Base-by-base conservation (phyloP, 2,329 filamentous ascomycete genomes). In the Huntiella decipiens region DNA sequence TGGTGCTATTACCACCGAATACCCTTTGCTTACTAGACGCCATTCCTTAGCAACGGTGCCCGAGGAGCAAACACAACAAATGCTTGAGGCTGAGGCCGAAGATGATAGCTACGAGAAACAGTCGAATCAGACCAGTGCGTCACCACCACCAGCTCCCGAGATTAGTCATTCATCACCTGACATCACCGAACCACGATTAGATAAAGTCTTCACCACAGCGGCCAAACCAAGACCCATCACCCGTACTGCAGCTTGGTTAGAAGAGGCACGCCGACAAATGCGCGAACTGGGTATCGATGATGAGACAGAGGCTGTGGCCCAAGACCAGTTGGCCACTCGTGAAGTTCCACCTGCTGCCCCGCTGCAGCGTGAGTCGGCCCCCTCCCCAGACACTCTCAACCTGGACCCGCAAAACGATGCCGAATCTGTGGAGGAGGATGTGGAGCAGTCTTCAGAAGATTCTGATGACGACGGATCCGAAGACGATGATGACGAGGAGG, bases 1-100 rank as follows among this genome's bases (percentile, higher is more conserved):
- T 16, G 48, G 48, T 7, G 48, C 48, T 37, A 45, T 50, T 22
- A 47, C 45, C 28, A 50, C 45, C 3, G 48, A 50, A 37, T 47
- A 50, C 22, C 45, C 45, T 10, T 34, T 45, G 39, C 33, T 46
- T 32, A 3, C 42, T 16, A 42, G 37, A 7, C 37, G 42, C 3
- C 48, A 50, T 28, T 47, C 48, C 31, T 38, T 50, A 12, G 42
- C 48, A 32, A 47, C 48, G 22, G 48, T 47, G 7, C 45, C 48
- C 19, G 48, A 47, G 17, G 48, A 50, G 13, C 42, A 42, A 33
- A 47, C 48, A 4, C 42, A 47, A 4, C 48, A 47, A 22, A 40
- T 47, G 17, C 48, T 47, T 5, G 37, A 22, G 4, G 44, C 22
- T 5, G 37, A 34, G 31, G 41, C 48, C 1, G 45, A 47, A 16